These are phyloP conservation scores for Climacium dendroides DNA, from an alignment of 225 moss, liverwort and hornwort species.

Conservation along the genomic window DNA sequence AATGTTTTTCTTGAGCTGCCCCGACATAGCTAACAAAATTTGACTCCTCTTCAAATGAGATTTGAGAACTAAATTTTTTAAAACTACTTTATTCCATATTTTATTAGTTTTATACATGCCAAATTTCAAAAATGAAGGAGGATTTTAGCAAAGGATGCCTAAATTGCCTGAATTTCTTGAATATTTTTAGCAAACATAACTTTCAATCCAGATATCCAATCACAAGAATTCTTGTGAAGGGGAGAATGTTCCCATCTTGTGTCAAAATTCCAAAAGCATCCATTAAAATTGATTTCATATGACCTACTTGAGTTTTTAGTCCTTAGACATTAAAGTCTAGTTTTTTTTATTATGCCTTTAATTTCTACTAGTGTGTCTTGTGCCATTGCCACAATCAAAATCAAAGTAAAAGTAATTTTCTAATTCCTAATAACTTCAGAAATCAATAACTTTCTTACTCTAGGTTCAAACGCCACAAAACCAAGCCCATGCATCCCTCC, in stretches of 20 bases:
- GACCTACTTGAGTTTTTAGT: too few relatives aligned
- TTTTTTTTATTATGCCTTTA: too few relatives aligned
- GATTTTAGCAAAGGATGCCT: not conserved
- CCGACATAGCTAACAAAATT: not conserved
- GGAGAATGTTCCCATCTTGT: not conserved
- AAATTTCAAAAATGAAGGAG: not conserved
- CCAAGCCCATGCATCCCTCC: too few relatives aligned
- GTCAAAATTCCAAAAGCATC: not conserved
- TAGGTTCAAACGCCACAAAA: too few relatives aligned
- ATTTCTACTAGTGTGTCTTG: too few relatives aligned
- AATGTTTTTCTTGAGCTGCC: too few relatives aligned
- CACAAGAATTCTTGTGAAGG: accelerated
- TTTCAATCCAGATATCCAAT: accelerated
- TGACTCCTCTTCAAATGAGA: not conserved
- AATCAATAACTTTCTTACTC: too few relatives aligned
- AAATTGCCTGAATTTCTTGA: accelerated
- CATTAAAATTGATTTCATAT: not conserved
- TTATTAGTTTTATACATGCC: not conserved
- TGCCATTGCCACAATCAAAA: too few relatives aligned
- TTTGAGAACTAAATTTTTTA: not conserved
- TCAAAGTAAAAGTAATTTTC: too few relatives aligned
- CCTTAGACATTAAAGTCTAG: too few relatives aligned
- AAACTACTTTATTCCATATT: not conserved
- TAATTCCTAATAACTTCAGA: too few relatives aligned
- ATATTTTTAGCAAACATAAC: not conserved